These are phyloP conservation scores for Ophiostoma populinum DNA, from an alignment of 2,329 filamentous ascomycete species.

Conservation along the genomic window DNA sequence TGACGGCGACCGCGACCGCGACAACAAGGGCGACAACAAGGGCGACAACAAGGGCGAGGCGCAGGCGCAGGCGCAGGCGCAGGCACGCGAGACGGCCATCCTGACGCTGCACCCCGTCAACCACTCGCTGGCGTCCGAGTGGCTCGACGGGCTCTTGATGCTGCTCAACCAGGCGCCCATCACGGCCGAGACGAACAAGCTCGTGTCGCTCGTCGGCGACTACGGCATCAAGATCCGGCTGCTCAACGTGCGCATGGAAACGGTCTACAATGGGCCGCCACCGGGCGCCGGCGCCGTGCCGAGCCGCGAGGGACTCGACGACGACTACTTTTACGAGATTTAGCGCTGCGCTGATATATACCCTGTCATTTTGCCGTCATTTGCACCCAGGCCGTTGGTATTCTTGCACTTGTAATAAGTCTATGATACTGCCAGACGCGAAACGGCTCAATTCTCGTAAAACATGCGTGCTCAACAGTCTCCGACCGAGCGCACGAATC, in stretches of 20 bases:
- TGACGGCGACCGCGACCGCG: conserved; percentile 17
- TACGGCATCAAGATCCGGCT: conserved; percentile 87
- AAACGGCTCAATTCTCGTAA: no score
- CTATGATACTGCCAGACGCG: no score
- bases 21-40: conserved; percentile 7
- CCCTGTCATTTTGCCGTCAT: no score
- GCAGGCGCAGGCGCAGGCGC: not conserved
- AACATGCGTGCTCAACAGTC: no score
- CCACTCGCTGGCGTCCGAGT: conserved; percentile 78
- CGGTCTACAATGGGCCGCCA: conserved; percentile 46
- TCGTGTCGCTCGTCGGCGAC: conserved; percentile 70
- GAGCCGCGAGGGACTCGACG: conserved; percentile 68
- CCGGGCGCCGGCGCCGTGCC: conserved; percentile 63
- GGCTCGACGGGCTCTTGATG: conserved; percentile 92
- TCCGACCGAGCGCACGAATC: no score
- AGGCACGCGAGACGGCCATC: conserved; percentile 49
- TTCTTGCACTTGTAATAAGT: no score
- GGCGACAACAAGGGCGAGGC: conserved; percentile 16
- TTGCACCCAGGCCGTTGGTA: no score
- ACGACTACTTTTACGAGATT: conserved; percentile 84
- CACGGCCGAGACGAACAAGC: conserved; percentile 85
- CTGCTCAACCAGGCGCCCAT: conserved; percentile 88
- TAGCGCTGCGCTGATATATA: no score
- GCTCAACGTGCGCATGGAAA: conserved; percentile 79
- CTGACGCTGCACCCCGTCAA: conserved; percentile 69